Conservation (phyloP, 1,284 basidiomycete species). For the Vanrija pseudolonga region DNA sequence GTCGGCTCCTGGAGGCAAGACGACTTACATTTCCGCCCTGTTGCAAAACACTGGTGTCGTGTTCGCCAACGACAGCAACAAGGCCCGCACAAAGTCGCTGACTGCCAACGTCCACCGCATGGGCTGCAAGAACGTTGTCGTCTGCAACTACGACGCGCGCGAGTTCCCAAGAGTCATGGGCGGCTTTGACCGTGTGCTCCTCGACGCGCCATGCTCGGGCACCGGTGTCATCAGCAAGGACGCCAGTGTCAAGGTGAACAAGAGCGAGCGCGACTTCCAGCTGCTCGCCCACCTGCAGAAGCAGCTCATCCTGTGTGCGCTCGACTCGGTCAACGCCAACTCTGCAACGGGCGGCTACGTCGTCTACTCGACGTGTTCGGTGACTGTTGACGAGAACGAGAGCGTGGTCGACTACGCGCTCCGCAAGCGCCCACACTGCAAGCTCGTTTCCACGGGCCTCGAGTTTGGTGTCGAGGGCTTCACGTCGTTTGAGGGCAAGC, state of each 20-base stretch:
- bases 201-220: conserved; percentile 97
- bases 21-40: conserved; percentile 91
- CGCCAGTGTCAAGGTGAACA: conserved; percentile 93
- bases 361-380: conserved; percentile 98
- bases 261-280: conserved; percentile 93
- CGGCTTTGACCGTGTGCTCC: conserved; percentile 91
- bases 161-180: conserved; percentile 99
- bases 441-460: conserved; percentile 88
- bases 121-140: conserved; percentile 96
- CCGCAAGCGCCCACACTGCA: conserved; percentile 90
- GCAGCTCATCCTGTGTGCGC: conserved; percentile 95
- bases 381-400: conserved; percentile 98
- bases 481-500: conserved; percentile 82
- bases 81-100: conserved; percentile 89
- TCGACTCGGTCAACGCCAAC: conserved; percentile 87
- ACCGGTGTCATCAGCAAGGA: conserved; percentile 99
- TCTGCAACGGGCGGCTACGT: conserved; percentile 90
- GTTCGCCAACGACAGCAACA: conserved; percentile 98
- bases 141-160: conserved; percentile 95
- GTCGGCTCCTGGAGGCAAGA: conserved; percentile 96
- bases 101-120: conserved; percentile 95
- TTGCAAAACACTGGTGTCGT: conserved; percentile 96
- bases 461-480: conserved; percentile 92
- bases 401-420: conserved; percentile 98
- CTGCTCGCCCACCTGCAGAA: conserved; percentile 96